A percentile compares a stretch with the other conserved stretches of the same genome.
Conservation (phyloP, 768 basidiomycete genomes). For the Aureoboletus auriporus region DNA sequence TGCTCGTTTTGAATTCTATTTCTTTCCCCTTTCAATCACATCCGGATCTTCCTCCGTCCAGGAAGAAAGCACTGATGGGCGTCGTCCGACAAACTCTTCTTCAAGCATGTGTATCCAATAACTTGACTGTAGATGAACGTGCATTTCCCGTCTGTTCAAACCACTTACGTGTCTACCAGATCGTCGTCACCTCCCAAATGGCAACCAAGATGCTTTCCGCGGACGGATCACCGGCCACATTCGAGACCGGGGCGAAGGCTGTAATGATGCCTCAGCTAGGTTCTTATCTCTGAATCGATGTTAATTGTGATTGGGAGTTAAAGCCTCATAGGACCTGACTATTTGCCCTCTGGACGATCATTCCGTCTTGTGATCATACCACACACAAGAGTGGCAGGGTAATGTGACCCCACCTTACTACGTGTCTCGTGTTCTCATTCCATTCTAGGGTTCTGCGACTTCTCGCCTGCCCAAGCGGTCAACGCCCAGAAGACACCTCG, state of each 20-base stretch:
- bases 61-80: constrained; percentile 44
- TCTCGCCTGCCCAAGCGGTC: constrained; percentile 33
- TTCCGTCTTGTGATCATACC: constrained; percentile 42
- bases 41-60: constrained; percentile 34
- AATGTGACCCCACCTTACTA: constrained; percentile 22
- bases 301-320: constrained; percentile 3
- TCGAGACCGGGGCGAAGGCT: constrained; percentile 59
- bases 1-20: constrained; percentile 65
- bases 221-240: constrained; percentile 63
- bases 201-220: constrained; percentile 62
- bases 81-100: constrained; percentile 51
- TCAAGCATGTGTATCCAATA: constrained; percentile 42
- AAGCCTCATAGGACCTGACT: constrained; percentile 26
- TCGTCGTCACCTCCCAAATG: constrained; percentile 64
- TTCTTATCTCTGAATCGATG: constrained; percentile 24
- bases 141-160: background rate
- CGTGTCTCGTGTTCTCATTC: constrained; percentile 9
- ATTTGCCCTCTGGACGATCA: constrained; percentile 42
- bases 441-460: constrained; percentile 37
- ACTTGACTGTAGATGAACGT: constrained; percentile 42
- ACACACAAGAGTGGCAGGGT: constrained; percentile 38
- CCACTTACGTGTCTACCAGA: constrained; percentile 27
- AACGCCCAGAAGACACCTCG: constrained; percentile 3
- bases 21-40: constrained; percentile 62
- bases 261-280: constrained; percentile 67